Percentiles rank a stretch among this genome's conserved stretches.
phyloP scores from a whole-genome alignment of 2,329 filamentous ascomycete species.

The Emmonsia crescens region DNA sequence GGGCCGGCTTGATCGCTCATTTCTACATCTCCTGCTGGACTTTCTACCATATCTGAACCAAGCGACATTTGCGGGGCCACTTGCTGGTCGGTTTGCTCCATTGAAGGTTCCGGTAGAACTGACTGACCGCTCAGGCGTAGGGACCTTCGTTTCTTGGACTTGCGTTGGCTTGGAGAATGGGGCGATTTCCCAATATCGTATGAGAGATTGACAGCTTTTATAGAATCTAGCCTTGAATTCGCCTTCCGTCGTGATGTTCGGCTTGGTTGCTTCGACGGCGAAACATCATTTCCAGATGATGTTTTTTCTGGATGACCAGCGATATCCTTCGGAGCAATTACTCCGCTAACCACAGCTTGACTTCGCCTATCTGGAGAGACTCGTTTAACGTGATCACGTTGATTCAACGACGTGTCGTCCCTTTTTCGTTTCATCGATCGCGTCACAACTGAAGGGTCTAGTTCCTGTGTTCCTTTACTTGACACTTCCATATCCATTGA shows the following conservation, averaged over 20 bases:
- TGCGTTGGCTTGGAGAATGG: slow-evolving; percentile 11
- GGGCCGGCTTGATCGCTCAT: not conserved
- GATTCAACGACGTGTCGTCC: not conserved
- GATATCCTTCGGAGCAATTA: not conserved
- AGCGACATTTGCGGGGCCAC: not conserved
- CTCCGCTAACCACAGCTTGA: not conserved
- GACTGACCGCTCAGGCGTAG: slow-evolving; percentile 19
- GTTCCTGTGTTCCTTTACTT: not conserved
- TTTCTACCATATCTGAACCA: not conserved
- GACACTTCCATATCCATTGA: slow-evolving; percentile 22
- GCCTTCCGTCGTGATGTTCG: not conserved
- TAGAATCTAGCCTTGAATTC: slow-evolving; percentile 13
- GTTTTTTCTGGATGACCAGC: not conserved
- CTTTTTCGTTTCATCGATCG: slow-evolving; percentile 23
- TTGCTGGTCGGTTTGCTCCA: not conserved
- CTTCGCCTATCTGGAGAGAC: not conserved
- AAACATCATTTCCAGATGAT: not conserved
- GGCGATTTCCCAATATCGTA: slow-evolving; percentile 2
- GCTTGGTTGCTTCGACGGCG: not conserved
- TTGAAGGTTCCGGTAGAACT: slow-evolving; percentile 3
- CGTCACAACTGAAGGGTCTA: slow-evolving; percentile 5
- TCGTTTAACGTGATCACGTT: slow-evolving; percentile 2
- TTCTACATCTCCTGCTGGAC: not conserved
- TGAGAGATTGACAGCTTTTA: not conserved
- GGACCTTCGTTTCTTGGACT: slow-evolving; percentile 23